Evolutionary conservation across 768 basidiomycete species (phyloP).

Genomic region (Gelatoporia subvermispora): DNA sequence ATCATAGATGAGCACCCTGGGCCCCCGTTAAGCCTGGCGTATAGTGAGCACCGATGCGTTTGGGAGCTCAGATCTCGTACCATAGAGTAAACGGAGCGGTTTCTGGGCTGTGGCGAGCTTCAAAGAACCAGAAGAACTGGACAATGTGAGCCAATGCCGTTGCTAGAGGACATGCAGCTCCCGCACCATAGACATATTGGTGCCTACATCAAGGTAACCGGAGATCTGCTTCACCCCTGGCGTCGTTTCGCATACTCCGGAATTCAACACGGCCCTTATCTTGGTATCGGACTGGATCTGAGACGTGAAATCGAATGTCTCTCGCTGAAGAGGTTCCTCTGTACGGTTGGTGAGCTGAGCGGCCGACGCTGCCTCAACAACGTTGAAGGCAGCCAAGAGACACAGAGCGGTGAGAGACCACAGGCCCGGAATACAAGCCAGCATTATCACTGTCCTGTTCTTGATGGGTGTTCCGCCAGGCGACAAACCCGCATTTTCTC

Average conservation of each 20-base stretch:
- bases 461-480: too few relatives aligned
- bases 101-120: constrained; percentile 52
- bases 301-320: constrained; percentile 15
- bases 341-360: neutral
- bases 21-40: constrained; percentile 27
- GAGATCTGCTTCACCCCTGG: constrained; percentile 55
- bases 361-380: neutral
- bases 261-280: constrained; percentile 50
- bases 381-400: too few relatives aligned
- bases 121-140: constrained; percentile 77
- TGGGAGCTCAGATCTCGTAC: constrained; percentile 24
- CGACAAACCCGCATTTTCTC: too few relatives aligned
- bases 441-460: too few relatives aligned
- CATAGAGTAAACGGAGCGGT: constrained; percentile 65
- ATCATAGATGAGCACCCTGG: constrained; percentile 42
- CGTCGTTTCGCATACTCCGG: constrained; percentile 63
- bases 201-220: constrained; percentile 56
- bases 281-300: constrained; percentile 16
- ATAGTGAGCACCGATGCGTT: too few relatives aligned
- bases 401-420: too few relatives aligned
- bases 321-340: neutral
- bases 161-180: neutral
- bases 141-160: too few relatives aligned
- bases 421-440: too few relatives aligned
- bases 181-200: constrained; percentile 52